Conservation (phyloP, 1,284 basidiomycete species). For the Cutaneotrichosporon mucoides region DNA sequence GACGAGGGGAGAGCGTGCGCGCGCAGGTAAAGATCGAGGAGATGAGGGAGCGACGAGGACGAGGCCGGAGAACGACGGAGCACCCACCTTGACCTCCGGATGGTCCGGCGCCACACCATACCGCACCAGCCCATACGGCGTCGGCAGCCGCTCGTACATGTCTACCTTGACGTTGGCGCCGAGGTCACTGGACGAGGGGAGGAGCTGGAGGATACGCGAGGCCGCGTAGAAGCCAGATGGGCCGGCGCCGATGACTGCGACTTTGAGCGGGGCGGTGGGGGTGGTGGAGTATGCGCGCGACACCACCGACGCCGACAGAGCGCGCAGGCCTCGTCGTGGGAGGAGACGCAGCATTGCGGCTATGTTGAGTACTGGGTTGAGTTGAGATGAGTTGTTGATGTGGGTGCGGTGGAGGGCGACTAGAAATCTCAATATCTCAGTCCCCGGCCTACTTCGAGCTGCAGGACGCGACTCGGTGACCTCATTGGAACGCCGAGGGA, state of each 20-base stretch:
- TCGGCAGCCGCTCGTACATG: slow-evolving; percentile 88
- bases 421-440: too few relatives aligned
- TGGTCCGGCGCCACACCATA: slow-evolving; percentile 99
- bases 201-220: slow-evolving; percentile 68
- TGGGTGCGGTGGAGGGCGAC: not conserved
- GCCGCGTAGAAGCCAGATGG: slow-evolving; percentile 96
- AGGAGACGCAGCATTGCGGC: too few relatives aligned
- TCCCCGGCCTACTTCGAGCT: too few relatives aligned
- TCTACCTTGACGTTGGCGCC: slow-evolving; percentile 62
- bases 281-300: not conserved
- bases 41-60: too few relatives aligned
- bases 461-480: too few relatives aligned
- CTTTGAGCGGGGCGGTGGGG: slow-evolving; percentile 34
- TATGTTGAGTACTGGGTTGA: not conserved
- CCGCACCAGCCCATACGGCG: slow-evolving; percentile 89
- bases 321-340: too few relatives aligned
- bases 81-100: slow-evolving; percentile 87
- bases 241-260: slow-evolving; percentile 58
- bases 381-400: not conserved
- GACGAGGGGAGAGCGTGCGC: too few relatives aligned
- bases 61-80: too few relatives aligned
- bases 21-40: too few relatives aligned
- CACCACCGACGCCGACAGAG: not conserved
- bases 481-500: too few relatives aligned
- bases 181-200: slow-evolving; percentile 52